Conservation (phyloP, 345 rosid species). For the Camelina sativa region DNA sequence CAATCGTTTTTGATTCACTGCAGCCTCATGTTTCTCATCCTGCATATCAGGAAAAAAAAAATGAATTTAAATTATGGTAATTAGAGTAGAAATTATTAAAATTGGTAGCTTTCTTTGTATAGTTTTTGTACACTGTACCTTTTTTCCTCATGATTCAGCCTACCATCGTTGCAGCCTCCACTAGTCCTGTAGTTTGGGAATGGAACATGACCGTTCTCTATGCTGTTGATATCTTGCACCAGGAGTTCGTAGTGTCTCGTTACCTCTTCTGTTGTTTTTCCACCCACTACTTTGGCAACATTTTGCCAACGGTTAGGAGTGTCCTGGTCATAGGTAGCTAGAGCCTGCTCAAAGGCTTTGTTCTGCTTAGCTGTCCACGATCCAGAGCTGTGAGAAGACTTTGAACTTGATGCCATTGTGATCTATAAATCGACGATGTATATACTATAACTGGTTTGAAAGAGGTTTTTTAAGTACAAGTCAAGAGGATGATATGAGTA, state of each 20-base stretch:
- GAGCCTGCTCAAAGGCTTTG: constrained; percentile 83
- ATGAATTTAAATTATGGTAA: not conserved
- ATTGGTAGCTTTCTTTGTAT: not conserved
- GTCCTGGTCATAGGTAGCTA: constrained; percentile 82
- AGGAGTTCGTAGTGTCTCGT: constrained; percentile 72
- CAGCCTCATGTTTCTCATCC: constrained; percentile 55
- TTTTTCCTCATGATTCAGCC: constrained; percentile 36
- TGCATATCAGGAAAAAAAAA: constrained; percentile 18
- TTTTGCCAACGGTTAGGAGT: constrained; percentile 91
- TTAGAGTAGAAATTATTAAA: too few species aligned
- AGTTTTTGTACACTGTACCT: constrained; percentile 32
- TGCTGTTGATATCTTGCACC: constrained; percentile 61
- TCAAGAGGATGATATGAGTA: constrained; percentile 45
- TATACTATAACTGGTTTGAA: not conserved
- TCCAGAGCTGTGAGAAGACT: constrained; percentile 54
- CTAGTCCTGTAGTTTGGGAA: constrained; percentile 67
- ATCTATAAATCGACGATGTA: too few species aligned
- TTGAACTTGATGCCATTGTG: constrained; percentile 77
- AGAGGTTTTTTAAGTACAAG: not conserved
- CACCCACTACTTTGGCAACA: constrained; percentile 76
- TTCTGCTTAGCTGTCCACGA: constrained; percentile 79
- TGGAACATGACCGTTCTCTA: constrained; percentile 75
- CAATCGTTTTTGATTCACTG: constrained; percentile 24
- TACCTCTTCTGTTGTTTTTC: constrained; percentile 79
- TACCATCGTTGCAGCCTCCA: constrained; percentile 41